A percentile compares a stretch with the other conserved stretches of the same genome.
phyloP scores from a whole-genome alignment of 176 grass and related monocot genomes.

The Juncus inflexus region DNA sequence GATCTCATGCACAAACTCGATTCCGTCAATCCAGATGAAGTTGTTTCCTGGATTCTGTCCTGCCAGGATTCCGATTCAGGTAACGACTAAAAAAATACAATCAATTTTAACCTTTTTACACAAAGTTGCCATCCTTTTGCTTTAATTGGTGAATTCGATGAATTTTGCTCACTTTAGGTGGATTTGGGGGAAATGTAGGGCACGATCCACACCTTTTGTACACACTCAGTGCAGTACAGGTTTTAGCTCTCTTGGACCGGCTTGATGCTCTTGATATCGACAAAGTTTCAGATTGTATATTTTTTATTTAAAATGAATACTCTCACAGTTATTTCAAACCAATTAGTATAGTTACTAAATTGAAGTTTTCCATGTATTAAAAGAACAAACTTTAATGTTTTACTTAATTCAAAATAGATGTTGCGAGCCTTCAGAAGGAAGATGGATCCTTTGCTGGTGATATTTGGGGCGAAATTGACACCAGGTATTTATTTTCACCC shows the following conservation, averaged over 20 bases:
- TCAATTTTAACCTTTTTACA: not conserved
- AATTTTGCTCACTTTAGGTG: conserved; percentile 46
- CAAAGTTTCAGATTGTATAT: conserved; percentile 87
- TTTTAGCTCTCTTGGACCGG: conserved; percentile 68
- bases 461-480: conserved; percentile 90
- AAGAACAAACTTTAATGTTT: not conserved
- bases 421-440: conserved; percentile 67
- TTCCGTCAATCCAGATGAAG: conserved; percentile 55
- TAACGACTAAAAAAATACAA: conserved; percentile 14
- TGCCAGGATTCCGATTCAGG: conserved; percentile 72
- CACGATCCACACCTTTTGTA: conserved; percentile 71
- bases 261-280: conserved; percentile 60
- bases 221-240: conserved; percentile 79
- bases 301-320: conserved; percentile 20
- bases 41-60: conserved; percentile 74
- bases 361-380: not conserved
- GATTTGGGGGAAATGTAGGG: conserved; percentile 82
- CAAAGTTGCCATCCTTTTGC: not conserved
- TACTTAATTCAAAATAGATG: conserved; percentile 50
- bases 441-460: conserved; percentile 97
- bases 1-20: conserved; percentile 69
- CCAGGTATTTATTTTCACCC: conserved; percentile 41
- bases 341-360: not conserved
- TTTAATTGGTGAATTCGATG: not conserved
- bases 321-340: not conserved